These are phyloP conservation scores for Penicillium griseofulvum DNA, from an alignment of 2,329 filamentous ascomycete genomes.

Conservation along the genomic window DNA sequence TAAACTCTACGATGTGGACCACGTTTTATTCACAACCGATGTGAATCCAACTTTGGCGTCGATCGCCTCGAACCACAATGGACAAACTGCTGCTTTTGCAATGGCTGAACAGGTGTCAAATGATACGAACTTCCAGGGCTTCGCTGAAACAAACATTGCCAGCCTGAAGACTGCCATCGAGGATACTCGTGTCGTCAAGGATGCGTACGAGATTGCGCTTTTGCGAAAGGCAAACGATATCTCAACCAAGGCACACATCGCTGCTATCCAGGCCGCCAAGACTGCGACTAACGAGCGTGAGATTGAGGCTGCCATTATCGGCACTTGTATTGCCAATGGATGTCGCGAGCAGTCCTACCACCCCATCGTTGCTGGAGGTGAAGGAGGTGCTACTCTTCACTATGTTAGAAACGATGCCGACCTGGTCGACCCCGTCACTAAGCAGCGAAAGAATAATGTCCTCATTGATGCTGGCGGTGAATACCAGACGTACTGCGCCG, in stretches of 20 bases:
- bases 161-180: constrained; percentile 71
- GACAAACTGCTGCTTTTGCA: constrained; percentile 63
- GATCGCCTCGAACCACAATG: constrained; percentile 36
- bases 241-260: constrained; percentile 72
- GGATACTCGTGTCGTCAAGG: constrained; percentile 76
- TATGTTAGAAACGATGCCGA: constrained; percentile 77
- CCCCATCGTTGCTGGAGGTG: constrained; percentile 80
- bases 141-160: constrained; percentile 61
- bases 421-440: constrained; percentile 52
- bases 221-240: constrained; percentile 79
- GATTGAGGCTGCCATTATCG: constrained; percentile 74
- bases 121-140: constrained; percentile 67
- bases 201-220: constrained; percentile 77
- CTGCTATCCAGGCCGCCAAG: constrained; percentile 64
- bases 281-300: constrained; percentile 73
- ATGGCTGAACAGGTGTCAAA: constrained; percentile 77
- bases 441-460: constrained; percentile 61
- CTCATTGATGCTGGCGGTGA: constrained; percentile 87
- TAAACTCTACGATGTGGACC: constrained; percentile 75
- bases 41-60: constrained; percentile 69
- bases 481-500: constrained; percentile 79
- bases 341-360: constrained; percentile 80
- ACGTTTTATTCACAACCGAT: constrained; percentile 68
- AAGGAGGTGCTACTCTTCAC: constrained; percentile 82
- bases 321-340: constrained; percentile 68